A percentile compares a stretch with the other conserved stretches of the same genome.
Evolutionary conservation across 805 yeast species (phyloP).

Genomic region (Tetrapisispora taiwanensis): DNA sequence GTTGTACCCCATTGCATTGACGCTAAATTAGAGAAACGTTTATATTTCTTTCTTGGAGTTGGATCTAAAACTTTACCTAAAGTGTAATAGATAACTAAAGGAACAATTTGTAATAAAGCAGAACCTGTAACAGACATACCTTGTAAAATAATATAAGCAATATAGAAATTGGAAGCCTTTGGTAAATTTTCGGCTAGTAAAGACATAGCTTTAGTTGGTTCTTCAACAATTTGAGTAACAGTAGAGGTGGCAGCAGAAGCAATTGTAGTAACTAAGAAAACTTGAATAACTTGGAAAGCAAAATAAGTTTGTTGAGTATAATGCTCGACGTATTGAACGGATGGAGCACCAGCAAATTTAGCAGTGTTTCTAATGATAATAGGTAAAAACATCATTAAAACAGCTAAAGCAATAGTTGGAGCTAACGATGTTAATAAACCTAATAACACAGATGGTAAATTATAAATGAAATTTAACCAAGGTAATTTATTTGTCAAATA

Average conservation of each 20-base stretch:
- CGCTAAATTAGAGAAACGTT: slow-evolving; percentile 45
- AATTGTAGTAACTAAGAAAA: slow-evolving; percentile 58
- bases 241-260: slow-evolving; percentile 64
- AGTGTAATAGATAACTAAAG: slow-evolving; percentile 48
- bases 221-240: slow-evolving; percentile 48
- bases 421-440: slow-evolving; percentile 61
- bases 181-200: slow-evolving; percentile 62
- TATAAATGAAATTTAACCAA: slow-evolving; percentile 47
- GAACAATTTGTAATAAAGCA: slow-evolving; percentile 50
- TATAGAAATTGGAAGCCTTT: slow-evolving; percentile 61
- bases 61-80: slow-evolving; percentile 47
- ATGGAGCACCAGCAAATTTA: slow-evolving; percentile 45
- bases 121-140: slow-evolving; percentile 60
- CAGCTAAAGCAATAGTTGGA: slow-evolving; percentile 56
- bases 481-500: slow-evolving; percentile 47
- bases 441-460: slow-evolving; percentile 41
- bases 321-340: slow-evolving; percentile 48
- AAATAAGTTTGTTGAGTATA: slow-evolving; percentile 61
- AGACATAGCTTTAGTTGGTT: slow-evolving; percentile 49
- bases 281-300: slow-evolving; percentile 61
- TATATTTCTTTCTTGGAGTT: slow-evolving; percentile 60
- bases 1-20: slow-evolving; percentile 61
- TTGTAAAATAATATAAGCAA: slow-evolving; percentile 58
- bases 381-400: slow-evolving; percentile 59
- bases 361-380: slow-evolving; percentile 56